Base-by-base conservation (phyloP, 2,329 filamentous ascomycete genomes). In the Ilyonectria destructans region DNA sequence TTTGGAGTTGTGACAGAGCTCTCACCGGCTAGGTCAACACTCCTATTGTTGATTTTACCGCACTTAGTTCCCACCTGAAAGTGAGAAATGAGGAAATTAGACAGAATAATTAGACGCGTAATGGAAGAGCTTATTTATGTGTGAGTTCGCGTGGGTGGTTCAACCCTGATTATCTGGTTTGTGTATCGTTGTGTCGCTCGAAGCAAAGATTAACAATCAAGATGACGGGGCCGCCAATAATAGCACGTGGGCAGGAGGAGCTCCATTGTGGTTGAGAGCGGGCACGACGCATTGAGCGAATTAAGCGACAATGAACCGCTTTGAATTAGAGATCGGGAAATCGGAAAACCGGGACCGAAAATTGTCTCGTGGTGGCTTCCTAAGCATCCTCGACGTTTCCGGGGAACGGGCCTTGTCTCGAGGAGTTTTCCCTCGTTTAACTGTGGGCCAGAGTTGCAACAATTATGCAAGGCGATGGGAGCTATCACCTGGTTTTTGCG, bases 341-440 rank as follows among this genome's bases (percentile, higher is more conserved):
- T 55, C 40, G 51, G 59, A 56, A 56, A 48, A 48, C 49, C 15
- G 12, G 51, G n/a, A 29, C 51, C 51, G 43, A 62, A 48, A 17
- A 23, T n/a, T 35, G 10, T 29, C n/a, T 52, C n/a, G 21, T 3
- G 6, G 19, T n/a, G 10, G 29, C 6, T 17, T 51, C 12, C 51
- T 33, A 7, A 35, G n/a, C 31, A 54, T 21, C 10, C 51, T 54
- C 31, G 31, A 35, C 29, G 51, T 23, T 35, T 54, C 33, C 15
- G 3, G 21, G n/a, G 15, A 58, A 9, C 12, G 29, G 23, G 21
- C 21, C 15, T 52, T 23, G 23, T 43, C 35, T 52, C 46, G 23
- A 54, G 6, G 29, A 15, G 15, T 35, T 35, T 19, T 21, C n/a
- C 13, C 51, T 21, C 10, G 51, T 21, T 19, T 35, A 37, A 19